phyloP scores from a whole-genome alignment of 2,329 filamentous ascomycete species.

The Penicillium sclerotigenum region DNA sequence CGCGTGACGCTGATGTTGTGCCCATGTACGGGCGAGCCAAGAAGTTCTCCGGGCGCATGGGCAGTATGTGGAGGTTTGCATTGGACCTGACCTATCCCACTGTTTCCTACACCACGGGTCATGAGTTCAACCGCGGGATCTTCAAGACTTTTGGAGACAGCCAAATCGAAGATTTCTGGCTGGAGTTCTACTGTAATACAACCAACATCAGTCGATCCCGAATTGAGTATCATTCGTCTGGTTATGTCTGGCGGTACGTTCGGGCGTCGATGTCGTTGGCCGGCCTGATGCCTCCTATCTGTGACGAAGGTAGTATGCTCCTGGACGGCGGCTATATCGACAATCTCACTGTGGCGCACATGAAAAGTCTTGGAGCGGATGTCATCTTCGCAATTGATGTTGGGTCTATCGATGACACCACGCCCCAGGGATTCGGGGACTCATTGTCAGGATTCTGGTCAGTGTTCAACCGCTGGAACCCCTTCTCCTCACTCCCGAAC shows the following conservation, averaged over 20 bases:
- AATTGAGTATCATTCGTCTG: conserved; percentile 88
- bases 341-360: conserved; percentile 93
- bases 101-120: conserved; percentile 93
- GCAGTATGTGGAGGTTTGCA: conserved; percentile 97
- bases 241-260: conserved; percentile 97
- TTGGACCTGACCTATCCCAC: conserved; percentile 94
- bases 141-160: conserved; percentile 97
- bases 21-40: conserved; percentile 96
- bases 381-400: conserved; percentile 96
- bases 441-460: conserved; percentile 94
- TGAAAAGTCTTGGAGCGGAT: conserved; percentile 90
- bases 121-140: conserved; percentile 98
- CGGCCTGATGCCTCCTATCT: conserved; percentile 85
- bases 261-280: conserved; percentile 95
- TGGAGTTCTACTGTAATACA: conserved; percentile 98
- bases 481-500: conserved; percentile 82
- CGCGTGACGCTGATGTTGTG: conserved; percentile 91
- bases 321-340: conserved; percentile 96
- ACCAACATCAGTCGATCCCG: conserved; percentile 96
- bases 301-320: conserved; percentile 95
- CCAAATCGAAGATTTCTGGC: conserved; percentile 98
- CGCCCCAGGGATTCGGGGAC: conserved; percentile 89
- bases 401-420: conserved; percentile 85
- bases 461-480: conserved; percentile 93
- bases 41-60: conserved; percentile 98